These are phyloP conservation scores for Blastomyces silverae DNA, from an alignment of 2,329 filamentous ascomycete species.

Conservation along the genomic window DNA sequence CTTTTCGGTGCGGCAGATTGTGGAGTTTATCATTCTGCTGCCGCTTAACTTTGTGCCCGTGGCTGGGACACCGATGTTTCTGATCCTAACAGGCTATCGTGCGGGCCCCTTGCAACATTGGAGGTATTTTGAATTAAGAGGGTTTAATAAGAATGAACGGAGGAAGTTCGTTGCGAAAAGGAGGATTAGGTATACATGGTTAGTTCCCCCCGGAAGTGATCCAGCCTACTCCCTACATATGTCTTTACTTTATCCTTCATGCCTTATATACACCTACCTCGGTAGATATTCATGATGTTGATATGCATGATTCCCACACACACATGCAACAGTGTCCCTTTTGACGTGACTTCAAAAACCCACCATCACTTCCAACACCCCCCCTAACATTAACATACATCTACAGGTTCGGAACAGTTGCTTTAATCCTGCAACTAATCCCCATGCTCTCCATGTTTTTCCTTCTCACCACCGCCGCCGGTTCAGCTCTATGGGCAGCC, in stretches of 20 bases:
- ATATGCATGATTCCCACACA: background rate
- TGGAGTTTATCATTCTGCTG: constrained; percentile 71
- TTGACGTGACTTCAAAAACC: background rate
- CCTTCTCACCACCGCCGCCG: constrained; percentile 75
- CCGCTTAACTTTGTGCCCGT: constrained; percentile 84
- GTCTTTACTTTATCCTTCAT: background rate
- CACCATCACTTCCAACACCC: background rate
- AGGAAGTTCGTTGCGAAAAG: constrained; percentile 62
- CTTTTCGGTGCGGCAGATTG: constrained; percentile 83
- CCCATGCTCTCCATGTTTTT: constrained; percentile 92
- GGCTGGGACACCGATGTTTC: constrained; percentile 75
- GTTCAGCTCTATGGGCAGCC: constrained; percentile 78
- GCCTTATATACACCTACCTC: constrained; percentile 4
- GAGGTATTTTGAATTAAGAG: constrained; percentile 77
- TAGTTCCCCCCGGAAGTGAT: constrained; percentile 23
- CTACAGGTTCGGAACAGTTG: constrained; percentile 69
- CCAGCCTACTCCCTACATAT: background rate
- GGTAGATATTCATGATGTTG: background rate
- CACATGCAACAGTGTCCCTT: background rate
- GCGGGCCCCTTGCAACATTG: constrained; percentile 86
- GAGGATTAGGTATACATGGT: constrained; percentile 80
- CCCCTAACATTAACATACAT: background rate
- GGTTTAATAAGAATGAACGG: constrained; percentile 64
- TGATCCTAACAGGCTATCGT: constrained; percentile 79
- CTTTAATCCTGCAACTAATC: constrained; percentile 77